A percentile compares a stretch with the other conserved stretches of the same genome.
Evolutionary conservation across 495 filamentous ascomycete genomes (phyloP).

Genomic region (Penicillium fimorum): DNA sequence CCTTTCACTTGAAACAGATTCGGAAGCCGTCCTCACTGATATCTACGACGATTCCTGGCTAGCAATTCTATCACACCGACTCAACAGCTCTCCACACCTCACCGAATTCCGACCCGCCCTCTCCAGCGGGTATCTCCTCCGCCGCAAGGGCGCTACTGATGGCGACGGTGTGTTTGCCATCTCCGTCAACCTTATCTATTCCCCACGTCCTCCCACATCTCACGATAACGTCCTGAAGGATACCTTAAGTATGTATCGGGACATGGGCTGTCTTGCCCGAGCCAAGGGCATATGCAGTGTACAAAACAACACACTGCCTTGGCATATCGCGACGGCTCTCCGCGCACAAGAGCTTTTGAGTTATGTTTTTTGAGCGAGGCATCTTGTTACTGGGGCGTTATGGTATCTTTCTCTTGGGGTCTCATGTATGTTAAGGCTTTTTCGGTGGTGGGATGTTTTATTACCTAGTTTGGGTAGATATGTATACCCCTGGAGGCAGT

Average conservation of each 20-base stretch:
- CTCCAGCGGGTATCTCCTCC: conserved; percentile 73
- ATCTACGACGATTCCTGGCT: conserved; percentile 79
- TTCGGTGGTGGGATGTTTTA: conserved; percentile 10
- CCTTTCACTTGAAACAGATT: conserved; percentile 56
- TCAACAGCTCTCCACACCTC: conserved; percentile 63
- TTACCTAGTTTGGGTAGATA: conserved; percentile 9
- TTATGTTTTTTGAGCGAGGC: conserved; percentile 36
- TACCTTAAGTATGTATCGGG: conserved; percentile 70
- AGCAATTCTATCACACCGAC: conserved; percentile 67
- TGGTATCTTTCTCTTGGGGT: conserved; percentile 10
- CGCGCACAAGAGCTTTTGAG: conserved; percentile 55
- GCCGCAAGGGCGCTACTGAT: conserved; percentile 60
- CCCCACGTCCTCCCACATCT: conserved; percentile 39
- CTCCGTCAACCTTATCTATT: conserved; percentile 65
- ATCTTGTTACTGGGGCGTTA: conserved; percentile 1
- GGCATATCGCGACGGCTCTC: conserved; percentile 81
- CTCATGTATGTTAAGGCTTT: conserved; percentile 6
- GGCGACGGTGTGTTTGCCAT: conserved; percentile 63
- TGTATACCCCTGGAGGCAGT: conserved; percentile 8
- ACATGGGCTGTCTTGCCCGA: conserved; percentile 70
- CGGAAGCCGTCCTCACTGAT: conserved; percentile 74
- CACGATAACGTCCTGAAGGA: conserved; percentile 67
- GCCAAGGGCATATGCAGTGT: conserved; percentile 63
- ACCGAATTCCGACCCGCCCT: conserved; percentile 64
- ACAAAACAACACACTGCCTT: conserved; percentile 67